Percentiles rank a stretch among this genome's conserved stretches.
phyloP scores from a whole-genome alignment of 805 yeast genomes.

The Maudiozyma barnettii region DNA sequence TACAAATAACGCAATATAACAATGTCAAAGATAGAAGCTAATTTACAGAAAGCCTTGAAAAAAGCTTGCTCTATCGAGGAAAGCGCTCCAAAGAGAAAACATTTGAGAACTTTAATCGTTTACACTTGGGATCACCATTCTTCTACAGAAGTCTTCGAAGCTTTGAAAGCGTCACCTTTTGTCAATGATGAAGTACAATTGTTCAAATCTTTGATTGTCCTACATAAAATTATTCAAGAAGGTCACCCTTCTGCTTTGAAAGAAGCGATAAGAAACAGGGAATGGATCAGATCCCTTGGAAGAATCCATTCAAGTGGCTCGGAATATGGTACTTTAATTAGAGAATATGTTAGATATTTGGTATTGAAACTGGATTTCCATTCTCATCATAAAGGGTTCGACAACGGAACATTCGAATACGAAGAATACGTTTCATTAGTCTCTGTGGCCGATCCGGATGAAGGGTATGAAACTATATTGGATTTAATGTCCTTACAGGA shows the following conservation, averaged over 20 bases:
- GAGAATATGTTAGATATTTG: conserved; percentile 64
- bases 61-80: conserved; percentile 85
- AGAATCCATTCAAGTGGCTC: conserved; percentile 40
- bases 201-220: conserved; percentile 74
- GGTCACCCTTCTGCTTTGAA: conserved; percentile 83
- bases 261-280: conserved; percentile 71
- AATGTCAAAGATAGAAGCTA: conserved; percentile 31
- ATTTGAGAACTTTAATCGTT: conserved; percentile 90
- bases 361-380: conserved; percentile 74
- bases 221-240: conserved; percentile 92
- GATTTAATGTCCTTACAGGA: conserved; percentile 85
- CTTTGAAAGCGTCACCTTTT: conserved; percentile 67
- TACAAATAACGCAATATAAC: too few species aligned
- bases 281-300: conserved; percentile 68
- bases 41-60: conserved; percentile 36
- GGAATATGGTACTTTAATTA: conserved; percentile 58
- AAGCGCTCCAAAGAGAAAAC: conserved; percentile 90
- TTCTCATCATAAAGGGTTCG: conserved; percentile 70
- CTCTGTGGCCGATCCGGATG: conserved; percentile 87
- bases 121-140: conserved; percentile 94
- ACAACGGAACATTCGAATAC: conserved; percentile 87
- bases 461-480: conserved; percentile 82
- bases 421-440: conserved; percentile 86
- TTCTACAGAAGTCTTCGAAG: conserved; percentile 76
- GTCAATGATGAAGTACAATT: conserved; percentile 70